These are phyloP conservation scores for Glarea lozoyensis DNA, from an alignment of 495 filamentous ascomycete species.

Conservation along the genomic window DNA sequence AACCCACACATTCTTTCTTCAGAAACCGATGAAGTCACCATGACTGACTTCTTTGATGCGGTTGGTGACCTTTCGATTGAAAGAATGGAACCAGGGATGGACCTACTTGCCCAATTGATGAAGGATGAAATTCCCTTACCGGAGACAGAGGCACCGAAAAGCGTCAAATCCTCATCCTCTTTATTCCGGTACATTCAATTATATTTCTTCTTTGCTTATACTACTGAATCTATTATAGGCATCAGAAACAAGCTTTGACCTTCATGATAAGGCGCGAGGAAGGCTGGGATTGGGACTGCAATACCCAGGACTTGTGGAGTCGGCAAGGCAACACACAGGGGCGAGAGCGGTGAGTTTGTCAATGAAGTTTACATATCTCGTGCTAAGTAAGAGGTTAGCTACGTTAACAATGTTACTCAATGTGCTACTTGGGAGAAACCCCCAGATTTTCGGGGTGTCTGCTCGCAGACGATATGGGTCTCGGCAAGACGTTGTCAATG, in stretches of 20 bases:
- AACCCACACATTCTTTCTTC: constrained; percentile 46
- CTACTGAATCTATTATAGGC: constrained; percentile 39
- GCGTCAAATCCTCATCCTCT: too few relatives aligned
- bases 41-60: constrained; percentile 3
- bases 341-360: constrained; percentile 39
- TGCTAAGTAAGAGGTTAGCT: constrained; percentile 68
- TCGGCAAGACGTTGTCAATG: constrained; percentile 88
- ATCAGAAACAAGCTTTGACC: constrained; percentile 81
- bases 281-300: constrained; percentile 1
- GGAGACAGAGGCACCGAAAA: constrained; percentile 6
- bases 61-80: constrained; percentile 24
- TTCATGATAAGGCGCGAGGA: constrained; percentile 74
- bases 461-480: constrained; percentile 84
- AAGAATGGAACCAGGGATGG: constrained; percentile 31
- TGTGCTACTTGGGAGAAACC: constrained; percentile 54
- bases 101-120: constrained; percentile 15
- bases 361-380: too few relatives aligned
- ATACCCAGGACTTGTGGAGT: background rate
- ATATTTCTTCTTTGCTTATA: too few relatives aligned
- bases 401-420: constrained; percentile 73
- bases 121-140: constrained; percentile 51
- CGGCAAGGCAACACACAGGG: constrained; percentile 8
- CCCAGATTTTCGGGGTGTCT: constrained; percentile 65
- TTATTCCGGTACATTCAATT: too few relatives aligned
- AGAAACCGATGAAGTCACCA: background rate